Evolutionary conservation across 768 basidiomycete species (phyloP).

Genomic region (Mycena maculata): DNA sequence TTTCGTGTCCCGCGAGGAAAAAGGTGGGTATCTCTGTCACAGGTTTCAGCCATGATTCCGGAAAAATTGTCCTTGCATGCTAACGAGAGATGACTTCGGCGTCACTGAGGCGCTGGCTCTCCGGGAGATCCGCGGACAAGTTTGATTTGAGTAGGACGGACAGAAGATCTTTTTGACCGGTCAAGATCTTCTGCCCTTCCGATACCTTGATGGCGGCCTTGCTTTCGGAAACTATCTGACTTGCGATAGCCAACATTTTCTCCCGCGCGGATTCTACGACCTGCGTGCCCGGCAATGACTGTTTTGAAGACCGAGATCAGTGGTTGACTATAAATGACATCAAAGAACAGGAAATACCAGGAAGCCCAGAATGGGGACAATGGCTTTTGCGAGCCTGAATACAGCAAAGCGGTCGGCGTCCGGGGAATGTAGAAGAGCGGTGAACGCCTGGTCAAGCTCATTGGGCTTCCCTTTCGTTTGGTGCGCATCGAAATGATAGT

Average conservation of each 20-base stretch:
- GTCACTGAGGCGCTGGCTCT: slow-evolving; percentile 56
- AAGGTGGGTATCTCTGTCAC: slow-evolving; percentile 52
- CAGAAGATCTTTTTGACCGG: slow-evolving; percentile 56
- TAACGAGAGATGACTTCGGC: slow-evolving; percentile 56
- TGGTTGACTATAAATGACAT: too few relatives aligned
- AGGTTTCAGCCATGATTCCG: background rate
- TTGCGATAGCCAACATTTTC: slow-evolving; percentile 54
- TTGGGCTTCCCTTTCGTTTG: background rate
- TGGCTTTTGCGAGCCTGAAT: background rate
- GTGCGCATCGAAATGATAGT: slow-evolving; percentile 17
- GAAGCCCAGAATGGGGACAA: slow-evolving; percentile 9
- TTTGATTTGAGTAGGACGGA: slow-evolving; percentile 62
- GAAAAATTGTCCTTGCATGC: background rate
- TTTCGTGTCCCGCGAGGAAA: slow-evolving; percentile 49
- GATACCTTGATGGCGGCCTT: slow-evolving; percentile 45
- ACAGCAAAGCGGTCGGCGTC: background rate
- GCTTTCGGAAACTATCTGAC: slow-evolving; percentile 50
- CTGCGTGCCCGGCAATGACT: too few relatives aligned
- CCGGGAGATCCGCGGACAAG: slow-evolving; percentile 58
- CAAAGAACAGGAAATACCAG: too few relatives aligned
- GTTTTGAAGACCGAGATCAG: too few relatives aligned
- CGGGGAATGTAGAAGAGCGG: slow-evolving; percentile 9
- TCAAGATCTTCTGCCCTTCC: slow-evolving; percentile 28
- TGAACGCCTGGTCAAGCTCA: slow-evolving; percentile 11
- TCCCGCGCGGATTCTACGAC: slow-evolving; percentile 39